Percentiles rank a stretch among this genome's conserved stretches.
These are phyloP conservation scores for Sugiyamaella japonica DNA, from an alignment of 1,139 yeast genomes.

Conservation along the genomic window DNA sequence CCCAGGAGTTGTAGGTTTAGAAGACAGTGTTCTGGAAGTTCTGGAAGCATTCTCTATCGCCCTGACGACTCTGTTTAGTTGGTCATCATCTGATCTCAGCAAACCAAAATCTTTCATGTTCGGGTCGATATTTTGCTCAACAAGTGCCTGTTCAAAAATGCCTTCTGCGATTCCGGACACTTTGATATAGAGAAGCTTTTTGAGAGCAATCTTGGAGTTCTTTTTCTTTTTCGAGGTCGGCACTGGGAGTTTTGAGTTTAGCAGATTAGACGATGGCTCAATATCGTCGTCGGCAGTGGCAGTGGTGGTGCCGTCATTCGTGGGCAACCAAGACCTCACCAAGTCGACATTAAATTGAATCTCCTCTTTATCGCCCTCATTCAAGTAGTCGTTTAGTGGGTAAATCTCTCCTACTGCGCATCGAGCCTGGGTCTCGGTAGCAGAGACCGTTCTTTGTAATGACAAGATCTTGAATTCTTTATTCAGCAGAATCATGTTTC, in stretches of 20 bases:
- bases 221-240: conserved; percentile 16
- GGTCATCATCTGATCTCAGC: conserved; percentile 26
- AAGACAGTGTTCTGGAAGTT: conserved; percentile 36
- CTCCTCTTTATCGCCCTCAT: conserved; percentile 9
- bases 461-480: conserved; percentile 65
- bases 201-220: conserved; percentile 63
- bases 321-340: conserved; percentile 25
- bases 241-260: not conserved
- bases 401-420: conserved; percentile 71
- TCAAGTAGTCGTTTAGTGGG: conserved; percentile 42
- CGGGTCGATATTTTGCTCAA: conserved; percentile 50
- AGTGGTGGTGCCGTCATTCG: not conserved
- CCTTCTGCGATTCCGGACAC: conserved; percentile 79
- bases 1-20: conserved; percentile 50
- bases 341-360: conserved; percentile 16
- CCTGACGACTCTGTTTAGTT: conserved; percentile 39
- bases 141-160: conserved; percentile 60
- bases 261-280: conserved; percentile 8
- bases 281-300: conserved; percentile 19
- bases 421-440: conserved; percentile 37
- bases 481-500: conserved; percentile 80
- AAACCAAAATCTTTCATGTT: conserved; percentile 28
- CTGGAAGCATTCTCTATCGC: conserved; percentile 54
- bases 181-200: conserved; percentile 66
- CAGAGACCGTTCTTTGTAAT: conserved; percentile 75